Evolutionary conservation across 768 basidiomycete genomes (phyloP), one percentile per base, ranked within the genome.

Genomic region (Cubamyces lactineus): DNA sequence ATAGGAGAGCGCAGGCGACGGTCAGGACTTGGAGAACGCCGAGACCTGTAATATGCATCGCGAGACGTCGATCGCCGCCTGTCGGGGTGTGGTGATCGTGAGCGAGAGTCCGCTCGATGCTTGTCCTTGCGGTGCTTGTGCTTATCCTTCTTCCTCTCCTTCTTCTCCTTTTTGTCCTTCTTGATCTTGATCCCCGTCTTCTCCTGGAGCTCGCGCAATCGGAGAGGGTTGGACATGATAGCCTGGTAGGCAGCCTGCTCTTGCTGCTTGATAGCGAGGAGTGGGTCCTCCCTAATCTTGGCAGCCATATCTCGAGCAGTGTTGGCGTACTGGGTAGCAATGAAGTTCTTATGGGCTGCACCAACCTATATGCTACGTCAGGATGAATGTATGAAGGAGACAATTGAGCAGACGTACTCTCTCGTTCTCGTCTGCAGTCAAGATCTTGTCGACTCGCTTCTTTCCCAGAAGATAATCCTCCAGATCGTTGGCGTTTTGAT

Each of bases 401-500:
- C 19, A 34, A 12, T 19, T 11, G 19, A 8, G n/a, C n/a, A n/a
- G 38, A 69, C 77, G 47, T 64, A 87, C 88, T 84, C 92, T 95
- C 67, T 91, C 94, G 71, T 96, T 89, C 69, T 98, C 96, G 70
- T 94, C 92, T 26, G 86, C 94, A 24, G 86, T 93, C 67, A 99
- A 75, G 30, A 97, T 91, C 77, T 98, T 95, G 74, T 99, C 97
- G 1, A 99, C 96, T 62, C 97, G 80, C 78, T 96, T 97, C 85
- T 98, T 98, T 24, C 97, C 97, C 30, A 99, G 82, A 1, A 99
- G 78, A 74, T 99, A 99, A 68, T 96, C 94, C 78, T 99, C 97
- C 67, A 98, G 75, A 64, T 98, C 96, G 68, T 94, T 96, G 34
- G 89, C 74, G 71, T 94, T 95, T 68, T 91, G 86, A 55, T 79